Conservation (phyloP, 2,329 filamentous ascomycete genomes). For the Talaromyces sp. region DNA sequence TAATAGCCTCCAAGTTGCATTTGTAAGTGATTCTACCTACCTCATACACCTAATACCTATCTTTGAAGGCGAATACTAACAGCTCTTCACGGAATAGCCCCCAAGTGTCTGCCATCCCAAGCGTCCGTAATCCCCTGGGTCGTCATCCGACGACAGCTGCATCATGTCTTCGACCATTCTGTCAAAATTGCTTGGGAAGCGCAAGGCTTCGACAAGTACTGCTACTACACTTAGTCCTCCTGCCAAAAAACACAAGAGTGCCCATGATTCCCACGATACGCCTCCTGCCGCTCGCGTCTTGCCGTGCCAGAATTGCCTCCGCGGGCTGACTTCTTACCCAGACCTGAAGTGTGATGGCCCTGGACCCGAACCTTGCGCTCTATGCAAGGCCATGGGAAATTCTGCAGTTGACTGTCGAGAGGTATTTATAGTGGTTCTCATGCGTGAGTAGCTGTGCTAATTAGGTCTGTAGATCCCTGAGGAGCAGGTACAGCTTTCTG, state of each 20-base stretch:
- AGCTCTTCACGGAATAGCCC: background rate
- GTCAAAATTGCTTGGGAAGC: background rate
- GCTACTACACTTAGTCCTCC: background rate
- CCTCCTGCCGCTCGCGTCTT: background rate
- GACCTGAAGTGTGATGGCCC: background rate
- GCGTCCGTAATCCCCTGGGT: background rate
- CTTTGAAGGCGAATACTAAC: background rate
- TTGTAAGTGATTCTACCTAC: background rate
- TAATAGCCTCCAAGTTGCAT: background rate
- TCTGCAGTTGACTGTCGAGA: background rate
- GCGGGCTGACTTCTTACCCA: background rate
- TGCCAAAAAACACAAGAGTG: background rate
- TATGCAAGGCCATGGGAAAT: background rate
- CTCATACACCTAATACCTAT: background rate
- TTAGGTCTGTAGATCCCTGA: background rate
- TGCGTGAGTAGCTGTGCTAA: background rate
- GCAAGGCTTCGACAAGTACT: background rate
- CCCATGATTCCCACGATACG: background rate
- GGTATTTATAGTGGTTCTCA: background rate
- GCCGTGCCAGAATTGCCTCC: background rate
- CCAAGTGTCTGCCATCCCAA: background rate
- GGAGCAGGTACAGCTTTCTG: background rate
- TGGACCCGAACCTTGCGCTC: background rate
- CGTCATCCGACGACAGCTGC: background rate
- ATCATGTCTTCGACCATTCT: background rate